Conservation (phyloP, 169 alveolate genomes). For the Plasmodium sp. region DNA sequence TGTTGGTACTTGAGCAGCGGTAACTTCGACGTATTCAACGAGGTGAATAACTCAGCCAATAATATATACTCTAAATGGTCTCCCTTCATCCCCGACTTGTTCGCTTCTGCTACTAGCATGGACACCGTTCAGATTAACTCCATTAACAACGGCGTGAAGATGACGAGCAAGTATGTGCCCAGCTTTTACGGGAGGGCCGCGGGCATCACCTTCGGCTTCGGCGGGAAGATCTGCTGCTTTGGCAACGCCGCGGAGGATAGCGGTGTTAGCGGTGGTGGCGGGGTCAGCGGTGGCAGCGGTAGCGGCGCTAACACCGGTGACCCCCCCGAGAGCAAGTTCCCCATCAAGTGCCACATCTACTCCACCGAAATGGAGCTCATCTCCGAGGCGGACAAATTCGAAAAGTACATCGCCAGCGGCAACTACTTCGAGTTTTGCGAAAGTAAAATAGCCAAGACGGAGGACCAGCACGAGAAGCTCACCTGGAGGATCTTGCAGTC, state of each 20-base stretch:
- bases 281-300: too few relatives aligned
- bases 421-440: slow-evolving; percentile 66
- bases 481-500: slow-evolving; percentile 66
- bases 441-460: slow-evolving; percentile 31
- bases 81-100: slow-evolving; percentile 78
- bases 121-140: slow-evolving; percentile 78
- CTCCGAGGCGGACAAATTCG: slow-evolving; percentile 68
- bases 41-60: slow-evolving; percentile 56
- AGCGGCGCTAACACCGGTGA: too few relatives aligned
- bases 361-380: slow-evolving; percentile 66
- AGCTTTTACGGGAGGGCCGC: slow-evolving; percentile 75
- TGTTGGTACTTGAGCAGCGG: slow-evolving; percentile 84
- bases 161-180: slow-evolving; percentile 78
- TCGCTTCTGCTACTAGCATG: slow-evolving; percentile 79
- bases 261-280: not conserved
- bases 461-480: slow-evolving; percentile 66
- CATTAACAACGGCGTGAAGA: slow-evolving; percentile 74
- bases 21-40: slow-evolving; percentile 63
- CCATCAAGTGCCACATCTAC: slow-evolving; percentile 28
- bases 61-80: slow-evolving; percentile 78
- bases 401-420: slow-evolving; percentile 48
- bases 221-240: slow-evolving; percentile 76
- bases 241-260: not conserved
- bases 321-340: not conserved
- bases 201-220: slow-evolving; percentile 79